phyloP scores from a whole-genome alignment of 352 stramenopile genomes.

The Peronospora tabacina region DNA sequence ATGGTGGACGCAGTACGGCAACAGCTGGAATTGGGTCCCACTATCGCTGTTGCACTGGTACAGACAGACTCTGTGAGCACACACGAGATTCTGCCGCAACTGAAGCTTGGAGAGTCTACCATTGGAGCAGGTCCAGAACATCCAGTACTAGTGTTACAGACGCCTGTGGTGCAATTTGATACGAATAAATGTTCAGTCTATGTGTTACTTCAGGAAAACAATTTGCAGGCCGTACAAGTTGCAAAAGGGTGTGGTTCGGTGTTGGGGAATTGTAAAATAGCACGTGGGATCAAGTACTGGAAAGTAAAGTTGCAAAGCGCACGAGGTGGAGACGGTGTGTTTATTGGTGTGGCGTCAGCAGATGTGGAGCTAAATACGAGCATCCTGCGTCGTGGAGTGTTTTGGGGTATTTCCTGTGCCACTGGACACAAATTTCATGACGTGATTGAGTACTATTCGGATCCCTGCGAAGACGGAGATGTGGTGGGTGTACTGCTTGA shows the following conservation, averaged over 20 bases:
- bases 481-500: slow-evolving; percentile 67
- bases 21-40: slow-evolving; percentile 38
- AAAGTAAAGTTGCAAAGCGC: slow-evolving; percentile 54
- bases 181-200: slow-evolving; percentile 52
- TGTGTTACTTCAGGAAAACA: slow-evolving; percentile 45
- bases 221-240: slow-evolving; percentile 44
- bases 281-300: slow-evolving; percentile 77
- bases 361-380: slow-evolving; percentile 54
- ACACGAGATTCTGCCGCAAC: slow-evolving; percentile 53
- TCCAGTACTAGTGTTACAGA: slow-evolving; percentile 66
- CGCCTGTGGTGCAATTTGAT: slow-evolving; percentile 57
- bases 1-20: slow-evolving; percentile 53
- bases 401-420: slow-evolving; percentile 67
- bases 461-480: slow-evolving; percentile 68
- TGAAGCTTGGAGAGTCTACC: slow-evolving; percentile 57
- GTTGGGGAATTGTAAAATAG: slow-evolving; percentile 46
- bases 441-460: slow-evolving; percentile 63
- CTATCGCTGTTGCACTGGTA: slow-evolving; percentile 54
- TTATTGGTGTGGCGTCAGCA: slow-evolving; percentile 49
- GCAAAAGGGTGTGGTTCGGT: slow-evolving; percentile 58
- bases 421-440: slow-evolving; percentile 75
- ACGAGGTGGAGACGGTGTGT: slow-evolving; percentile 55
- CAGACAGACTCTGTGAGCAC: slow-evolving; percentile 70
- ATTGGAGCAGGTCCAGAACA: slow-evolving; percentile 53
- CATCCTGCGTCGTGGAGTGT: slow-evolving; percentile 49